phyloP scores from a whole-genome alignment of 371 early-diverging fungal genomes.

The Mortierella sp. region DNA sequence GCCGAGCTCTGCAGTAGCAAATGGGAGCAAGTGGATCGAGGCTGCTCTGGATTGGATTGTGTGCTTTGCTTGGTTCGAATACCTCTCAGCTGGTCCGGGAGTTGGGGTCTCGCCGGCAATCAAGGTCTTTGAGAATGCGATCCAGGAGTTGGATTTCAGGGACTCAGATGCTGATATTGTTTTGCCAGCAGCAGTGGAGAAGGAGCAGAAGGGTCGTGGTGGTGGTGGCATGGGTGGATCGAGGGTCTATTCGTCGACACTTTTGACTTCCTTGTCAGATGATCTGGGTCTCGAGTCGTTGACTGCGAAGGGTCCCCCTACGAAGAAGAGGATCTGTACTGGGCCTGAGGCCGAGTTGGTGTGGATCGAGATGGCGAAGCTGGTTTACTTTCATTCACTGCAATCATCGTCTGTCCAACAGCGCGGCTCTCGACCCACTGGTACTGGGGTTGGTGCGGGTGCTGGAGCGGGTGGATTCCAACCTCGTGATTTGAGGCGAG shows the following conservation, averaged over 20 bases:
- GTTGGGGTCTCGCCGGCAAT: constrained; percentile 60
- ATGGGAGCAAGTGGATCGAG: constrained; percentile 46
- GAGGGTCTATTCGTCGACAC: constrained; percentile 2
- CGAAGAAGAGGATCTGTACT: constrained; percentile 31
- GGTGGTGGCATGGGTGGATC: background rate
- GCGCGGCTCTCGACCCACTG: background rate
- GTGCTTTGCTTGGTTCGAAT: constrained; percentile 70
- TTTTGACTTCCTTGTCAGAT: constrained; percentile 13
- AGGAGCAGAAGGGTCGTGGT: background rate
- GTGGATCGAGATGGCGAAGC: constrained; percentile 49
- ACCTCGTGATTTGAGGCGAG: constrained; percentile 65
- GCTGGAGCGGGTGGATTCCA: constrained; percentile 58
- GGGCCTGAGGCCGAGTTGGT: constrained; percentile 42
- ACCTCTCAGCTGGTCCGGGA: constrained; percentile 55
- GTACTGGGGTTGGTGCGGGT: too few species aligned
- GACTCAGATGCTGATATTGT: constrained; percentile 33
- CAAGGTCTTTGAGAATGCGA: constrained; percentile 63
- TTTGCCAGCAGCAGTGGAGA: background rate
- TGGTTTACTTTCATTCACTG: constrained; percentile 40
- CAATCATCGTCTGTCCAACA: constrained; percentile 9
- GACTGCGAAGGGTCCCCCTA: background rate
- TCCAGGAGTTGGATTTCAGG: constrained; percentile 58
- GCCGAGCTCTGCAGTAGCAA: constrained; percentile 24
- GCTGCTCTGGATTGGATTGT: constrained; percentile 58
- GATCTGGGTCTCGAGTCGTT: constrained; percentile 19